Percentiles rank a stretch among this genome's conserved stretches.
These are phyloP conservation scores for Metarhizium sp. DNA, from an alignment of 2,329 filamentous ascomycete genomes.

Conservation along the genomic window DNA sequence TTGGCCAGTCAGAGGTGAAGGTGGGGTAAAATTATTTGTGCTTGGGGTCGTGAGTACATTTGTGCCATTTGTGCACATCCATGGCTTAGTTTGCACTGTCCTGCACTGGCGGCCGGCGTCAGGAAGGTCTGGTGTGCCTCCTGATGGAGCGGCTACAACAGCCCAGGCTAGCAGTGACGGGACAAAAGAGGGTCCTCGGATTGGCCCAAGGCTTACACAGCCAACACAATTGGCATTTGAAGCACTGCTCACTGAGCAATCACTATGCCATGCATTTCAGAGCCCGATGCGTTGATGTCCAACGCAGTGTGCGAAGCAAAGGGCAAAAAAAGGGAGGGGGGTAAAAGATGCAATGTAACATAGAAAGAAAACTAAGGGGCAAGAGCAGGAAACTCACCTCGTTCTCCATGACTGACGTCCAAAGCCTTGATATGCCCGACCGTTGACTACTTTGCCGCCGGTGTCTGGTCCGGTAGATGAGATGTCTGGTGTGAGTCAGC, in stretches of 20 bases:
- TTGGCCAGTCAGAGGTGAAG: conserved; percentile 7
- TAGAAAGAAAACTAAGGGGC: background rate
- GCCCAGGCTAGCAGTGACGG: background rate
- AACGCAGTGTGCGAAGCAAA: background rate
- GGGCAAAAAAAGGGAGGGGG: background rate
- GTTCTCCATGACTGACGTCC: conserved; percentile 12
- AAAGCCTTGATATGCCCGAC: background rate
- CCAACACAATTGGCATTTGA: background rate
- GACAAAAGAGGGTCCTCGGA: background rate
- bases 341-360: background rate
- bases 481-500: background rate
- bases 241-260: background rate
- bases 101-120: too few relatives aligned
- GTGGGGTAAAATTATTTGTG: conserved; percentile 8
- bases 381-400: conserved; percentile 8
- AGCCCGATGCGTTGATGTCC: background rate
- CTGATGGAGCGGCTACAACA: background rate
- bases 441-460: background rate
- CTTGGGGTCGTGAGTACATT: background rate
- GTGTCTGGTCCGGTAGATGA: background rate
- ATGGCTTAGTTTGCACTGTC: background rate
- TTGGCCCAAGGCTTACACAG: conserved; percentile 1
- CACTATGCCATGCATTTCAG: background rate
- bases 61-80: background rate
- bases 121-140: background rate